Evolutionary conservation across 1,139 yeast genomes (phyloP).

Genomic region (Pichia sp.): DNA sequence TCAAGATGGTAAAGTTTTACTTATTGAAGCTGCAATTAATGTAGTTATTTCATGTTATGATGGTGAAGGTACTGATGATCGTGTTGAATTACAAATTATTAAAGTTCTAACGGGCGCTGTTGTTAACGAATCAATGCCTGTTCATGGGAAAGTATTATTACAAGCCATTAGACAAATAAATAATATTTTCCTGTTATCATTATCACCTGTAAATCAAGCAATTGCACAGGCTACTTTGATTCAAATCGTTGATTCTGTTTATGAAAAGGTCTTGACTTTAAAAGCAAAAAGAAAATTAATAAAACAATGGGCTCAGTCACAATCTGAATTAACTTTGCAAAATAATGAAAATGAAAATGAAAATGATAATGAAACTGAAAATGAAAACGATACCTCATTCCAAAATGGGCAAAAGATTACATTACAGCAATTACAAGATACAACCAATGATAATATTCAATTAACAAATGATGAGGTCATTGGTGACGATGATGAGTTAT

Average conservation of each 20-base stretch:
- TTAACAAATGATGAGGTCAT: constrained; percentile 43
- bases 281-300: constrained; percentile 4
- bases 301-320: not conserved
- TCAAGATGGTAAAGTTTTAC: constrained; percentile 42
- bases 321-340: not conserved
- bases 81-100: constrained; percentile 84
- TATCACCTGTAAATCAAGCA: constrained; percentile 78
- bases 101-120: constrained; percentile 89
- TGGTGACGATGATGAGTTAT: constrained; percentile 58
- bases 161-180: constrained; percentile 92
- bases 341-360: not conserved
- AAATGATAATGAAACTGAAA: constrained; percentile 1
- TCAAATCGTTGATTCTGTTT: constrained; percentile 81
- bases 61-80: constrained; percentile 87
- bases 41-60: constrained; percentile 82
- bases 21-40: constrained; percentile 81
- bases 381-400: not conserved
- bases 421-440: constrained; percentile 31
- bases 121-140: constrained; percentile 69
- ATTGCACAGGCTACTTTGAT: constrained; percentile 94
- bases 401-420: constrained; percentile 35
- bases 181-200: constrained; percentile 81
- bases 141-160: constrained; percentile 84
- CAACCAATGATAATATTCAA: constrained; percentile 57
- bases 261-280: constrained; percentile 55